A percentile compares a stretch with the other conserved stretches of the same genome.
Evolutionary conservation across 495 filamentous ascomycete species (phyloP).

Genomic region (Aspergillus nidulans): DNA sequence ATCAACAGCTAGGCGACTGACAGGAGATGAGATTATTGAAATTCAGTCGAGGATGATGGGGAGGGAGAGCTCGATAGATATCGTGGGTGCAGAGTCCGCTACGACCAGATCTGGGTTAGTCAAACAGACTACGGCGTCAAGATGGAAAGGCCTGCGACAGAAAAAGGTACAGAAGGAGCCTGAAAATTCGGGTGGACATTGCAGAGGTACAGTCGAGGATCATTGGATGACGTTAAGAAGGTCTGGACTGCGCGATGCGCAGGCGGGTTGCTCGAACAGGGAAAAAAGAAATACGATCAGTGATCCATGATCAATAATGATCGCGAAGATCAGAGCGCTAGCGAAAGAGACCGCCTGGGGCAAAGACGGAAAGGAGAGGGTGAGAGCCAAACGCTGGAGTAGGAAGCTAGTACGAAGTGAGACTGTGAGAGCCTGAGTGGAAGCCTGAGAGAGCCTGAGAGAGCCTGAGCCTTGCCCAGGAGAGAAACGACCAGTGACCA

Average conservation of each 20-base stretch:
- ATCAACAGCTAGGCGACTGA: background rate
- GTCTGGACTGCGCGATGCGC: conserved; percentile 7
- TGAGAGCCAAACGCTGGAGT: no score
- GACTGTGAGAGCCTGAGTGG: no score
- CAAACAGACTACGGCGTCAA: conserved; percentile 9
- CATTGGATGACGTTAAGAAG: conserved; percentile 8
- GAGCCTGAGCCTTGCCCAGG: no score
- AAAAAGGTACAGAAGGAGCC: background rate
- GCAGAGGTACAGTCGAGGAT: conserved; percentile 11
- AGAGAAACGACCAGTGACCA: no score
- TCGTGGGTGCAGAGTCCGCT: conserved; percentile 12
- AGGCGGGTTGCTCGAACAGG: conserved; percentile 5
- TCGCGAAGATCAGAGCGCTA: conserved; percentile 21
- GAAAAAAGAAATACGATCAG: conserved; percentile 3
- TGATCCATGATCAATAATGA: conserved; percentile 3
- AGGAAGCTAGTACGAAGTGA: no score
- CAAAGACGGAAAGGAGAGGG: background rate
- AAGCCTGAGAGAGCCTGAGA: no score
- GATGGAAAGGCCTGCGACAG: conserved; percentile 5
- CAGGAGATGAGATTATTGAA: conserved; percentile 4
- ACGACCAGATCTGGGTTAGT: conserved; percentile 11
- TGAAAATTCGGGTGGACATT: background rate
- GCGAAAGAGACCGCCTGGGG: conserved; percentile 11
- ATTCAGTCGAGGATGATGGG: conserved; percentile 2
- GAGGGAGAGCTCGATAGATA: conserved; percentile 14